These are phyloP conservation scores for Wallacemonas sp. DNA, from an alignment of 208 protist genomes.

Conservation along the genomic window DNA sequence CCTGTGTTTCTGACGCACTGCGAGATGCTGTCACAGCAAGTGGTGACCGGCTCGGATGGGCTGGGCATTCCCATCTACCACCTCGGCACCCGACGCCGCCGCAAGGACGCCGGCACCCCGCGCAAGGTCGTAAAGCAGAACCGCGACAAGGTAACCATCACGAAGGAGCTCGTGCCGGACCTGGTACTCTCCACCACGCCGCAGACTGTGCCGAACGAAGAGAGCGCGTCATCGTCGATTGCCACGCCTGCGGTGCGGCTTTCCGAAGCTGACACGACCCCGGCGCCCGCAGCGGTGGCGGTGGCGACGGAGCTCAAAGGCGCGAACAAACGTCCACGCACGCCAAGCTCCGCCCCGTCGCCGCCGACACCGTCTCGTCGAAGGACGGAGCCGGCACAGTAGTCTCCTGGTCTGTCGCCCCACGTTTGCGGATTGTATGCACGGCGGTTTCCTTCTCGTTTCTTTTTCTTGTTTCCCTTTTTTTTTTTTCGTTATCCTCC, in stretches of 20 bases:
- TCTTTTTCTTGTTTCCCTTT: constrained; percentile 2
- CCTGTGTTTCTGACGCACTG: constrained; percentile 80
- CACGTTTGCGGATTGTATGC: not conserved
- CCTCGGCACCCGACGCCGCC: constrained; percentile 62
- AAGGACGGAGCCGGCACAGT: not conserved
- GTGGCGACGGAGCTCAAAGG: not conserved
- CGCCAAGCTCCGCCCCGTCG: not conserved
- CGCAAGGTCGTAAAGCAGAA: constrained; percentile 55
- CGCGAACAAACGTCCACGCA: constrained; percentile 5
- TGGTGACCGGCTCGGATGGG: constrained; percentile 58
- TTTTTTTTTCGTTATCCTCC: not conserved
- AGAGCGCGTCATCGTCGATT: not conserved
- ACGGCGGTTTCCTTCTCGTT: not conserved
- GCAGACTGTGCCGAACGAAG: not conserved
- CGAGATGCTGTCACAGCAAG: constrained; percentile 56
- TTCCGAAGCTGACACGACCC: not conserved
- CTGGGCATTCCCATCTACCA: constrained; percentile 72
- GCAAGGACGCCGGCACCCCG: constrained; percentile 44
- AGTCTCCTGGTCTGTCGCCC: not conserved
- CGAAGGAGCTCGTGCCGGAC: not conserved
- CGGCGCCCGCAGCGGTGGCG: not conserved
- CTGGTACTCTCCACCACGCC: not conserved
- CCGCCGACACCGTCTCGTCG: not conserved
- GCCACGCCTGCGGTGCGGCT: not conserved
- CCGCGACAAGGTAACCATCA: constrained; percentile 35